These are phyloP conservation scores for Fusarium torulosum DNA, from an alignment of 2,329 filamentous ascomycete genomes.

Conservation along the genomic window DNA sequence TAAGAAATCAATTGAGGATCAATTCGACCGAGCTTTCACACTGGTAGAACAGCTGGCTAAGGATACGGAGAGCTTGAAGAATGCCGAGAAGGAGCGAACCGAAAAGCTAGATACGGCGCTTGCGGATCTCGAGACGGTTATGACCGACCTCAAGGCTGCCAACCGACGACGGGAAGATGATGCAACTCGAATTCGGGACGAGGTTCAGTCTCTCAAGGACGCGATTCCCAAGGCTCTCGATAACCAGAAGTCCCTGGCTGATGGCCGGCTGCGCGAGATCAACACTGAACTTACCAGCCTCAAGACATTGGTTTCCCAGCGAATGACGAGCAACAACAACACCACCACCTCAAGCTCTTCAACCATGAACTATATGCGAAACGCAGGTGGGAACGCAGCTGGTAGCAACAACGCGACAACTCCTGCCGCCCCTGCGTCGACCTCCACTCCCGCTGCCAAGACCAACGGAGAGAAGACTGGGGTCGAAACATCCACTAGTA, in stretches of 20 bases:
- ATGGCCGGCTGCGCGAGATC: conserved; percentile 85
- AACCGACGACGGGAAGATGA: conserved; percentile 89
- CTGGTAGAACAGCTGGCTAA: conserved; percentile 92
- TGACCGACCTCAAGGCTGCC: conserved; percentile 83
- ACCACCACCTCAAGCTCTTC: conserved; percentile 47
- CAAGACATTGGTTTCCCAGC: conserved; percentile 83
- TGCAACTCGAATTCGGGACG: conserved; percentile 84
- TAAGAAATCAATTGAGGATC: conserved; percentile 91
- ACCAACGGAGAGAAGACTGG: conserved; percentile 49
- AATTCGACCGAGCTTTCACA: conserved; percentile 91
- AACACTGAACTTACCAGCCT: conserved; percentile 90
- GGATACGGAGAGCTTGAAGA: conserved; percentile 90
- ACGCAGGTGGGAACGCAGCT: conserved; percentile 37
- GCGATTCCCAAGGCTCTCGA: conserved; percentile 90
- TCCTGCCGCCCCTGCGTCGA: conserved; percentile 47
- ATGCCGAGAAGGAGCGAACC: conserved; percentile 85
- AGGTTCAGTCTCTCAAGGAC: conserved; percentile 85
- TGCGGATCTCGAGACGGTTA: conserved; percentile 84
- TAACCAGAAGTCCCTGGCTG: conserved; percentile 86
- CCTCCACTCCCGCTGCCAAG: conserved; percentile 36
- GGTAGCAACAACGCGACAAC: conserved; percentile 26
- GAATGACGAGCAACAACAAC: conserved; percentile 61
- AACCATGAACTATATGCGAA: conserved; percentile 45
- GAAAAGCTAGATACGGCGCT: conserved; percentile 85
- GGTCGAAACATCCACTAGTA: conserved; percentile 43